Evolutionary conservation across 257 asterid genomes (phyloP), one percentile per base, ranked within the genome.

Genomic region (Thymus mandschuricus): DNA sequence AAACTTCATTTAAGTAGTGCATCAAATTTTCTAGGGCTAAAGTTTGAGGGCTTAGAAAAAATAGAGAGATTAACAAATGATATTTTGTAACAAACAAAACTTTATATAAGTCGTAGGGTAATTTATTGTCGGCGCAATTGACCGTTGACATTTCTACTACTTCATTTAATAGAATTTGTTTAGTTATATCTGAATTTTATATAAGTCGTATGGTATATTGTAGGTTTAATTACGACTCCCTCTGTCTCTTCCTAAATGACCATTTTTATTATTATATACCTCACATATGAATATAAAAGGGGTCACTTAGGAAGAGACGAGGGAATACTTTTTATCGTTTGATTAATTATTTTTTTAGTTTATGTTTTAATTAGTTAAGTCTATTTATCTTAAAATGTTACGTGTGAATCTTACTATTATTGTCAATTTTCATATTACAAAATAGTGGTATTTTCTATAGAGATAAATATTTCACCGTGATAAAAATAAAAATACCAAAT

Each of bases 61-160:
- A n/a, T 51, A 34, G 31, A 2, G 50, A 31, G 58, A 21, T 5
- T 56, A 31, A 40, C 4, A 58, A 74, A 55, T 61, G 46, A 69
- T 51, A 38, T 6, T 43, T 21, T 21, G 21, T 21, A 21, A 21
- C 21, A 21, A 21, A 21, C 21, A 21, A 21, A 21, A 21, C 21
- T 21, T 21, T 21, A 21, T 21, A 21, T 21, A 21, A 73, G 77
- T 77, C 68, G 56, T 55, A n/a, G 38, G 64, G 64, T 41, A 50
- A 80, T 80, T 76, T 69, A 80, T 73, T 76, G 77, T 80, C 81
- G 74, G 76, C 71, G 75, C 65, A 30, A 60, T 66, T 69, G 49
- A 76, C 61, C 61, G 64, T 76, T 73, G 84, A 80, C 79, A 69
- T 72, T 69, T 79, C 56, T 46, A 60, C 60, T 35, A 13, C 38